Base-by-base conservation (phyloP, 179 eudicot species). In the Patellifolia procumbens region DNA sequence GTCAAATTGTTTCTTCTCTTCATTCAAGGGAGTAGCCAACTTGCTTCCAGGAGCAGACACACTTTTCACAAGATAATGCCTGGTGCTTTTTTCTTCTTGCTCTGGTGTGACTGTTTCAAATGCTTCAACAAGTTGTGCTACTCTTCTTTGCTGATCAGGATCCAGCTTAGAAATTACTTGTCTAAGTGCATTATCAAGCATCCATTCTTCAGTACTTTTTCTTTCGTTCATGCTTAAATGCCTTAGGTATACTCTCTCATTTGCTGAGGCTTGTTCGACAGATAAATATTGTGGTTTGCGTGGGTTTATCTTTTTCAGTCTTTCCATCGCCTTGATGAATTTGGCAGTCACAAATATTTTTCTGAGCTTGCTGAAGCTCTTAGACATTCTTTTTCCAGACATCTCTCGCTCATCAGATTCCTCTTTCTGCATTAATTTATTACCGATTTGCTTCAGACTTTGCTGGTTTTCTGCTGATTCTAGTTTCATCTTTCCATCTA, bases 101-200 rank as follows among this genome's bases (percentile, higher is more conserved):
- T 85, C 83, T 10, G 97, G 98, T 67, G 80, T 84, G 79, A 95
- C 85, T 20, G 91, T 90, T 87, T 95, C 99, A 77, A 91, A 95
- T 70, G 98, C 99, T 83, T 93, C 93, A 20, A 89, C 94, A 58
- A 95, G 93, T 88, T 85, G 79, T 31, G 91, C 86, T 73, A 95
- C 99, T 82, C 91, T 84, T 85, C 85, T 91, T 80, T 93, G 93
- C 78, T 97, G 86, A 70, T 88, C 89, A 31, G 96, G 97, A 75
- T 83, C 90, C 59, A 95, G 81, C 71, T 82, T 84, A 56, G 87
- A 85, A 64, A 93, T 89, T 20, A 83, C 91, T 77, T 90, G 84
- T 77, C 85, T 89, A 78, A 95, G 90, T 31, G 99, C 95, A 82
- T 90, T 82, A 76, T 93, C 97, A 71, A 91, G 85, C 99, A 91